Base-by-base conservation (phyloP, 176 grass and related monocot genomes). In the Sorghum bicolor region DNA sequence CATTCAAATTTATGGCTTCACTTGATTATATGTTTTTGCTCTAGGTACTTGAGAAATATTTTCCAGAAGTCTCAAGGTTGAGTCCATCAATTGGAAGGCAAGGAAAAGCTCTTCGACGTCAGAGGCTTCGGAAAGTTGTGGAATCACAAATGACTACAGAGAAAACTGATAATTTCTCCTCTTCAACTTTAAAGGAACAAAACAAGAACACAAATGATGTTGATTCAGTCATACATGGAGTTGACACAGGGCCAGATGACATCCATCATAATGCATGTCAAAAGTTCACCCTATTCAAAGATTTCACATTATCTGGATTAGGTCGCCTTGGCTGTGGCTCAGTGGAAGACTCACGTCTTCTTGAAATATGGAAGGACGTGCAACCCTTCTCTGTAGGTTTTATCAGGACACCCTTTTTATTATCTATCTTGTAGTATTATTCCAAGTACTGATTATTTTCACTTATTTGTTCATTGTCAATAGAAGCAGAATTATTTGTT, bases 71-170 rank as follows among this genome's bases (percentile, higher is more conserved):
- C 69, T 81, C 83, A 83, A 90, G 55, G 82, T 90, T 80, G 77
- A 96, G 84, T 57, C 96, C 89, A 81, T 99, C 96, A 69, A 96
- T 99, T 79, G 96, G 89, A 77, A 90, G 93, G 62, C 89, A 96
- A 88, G 96, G 93, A 79, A 99, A 96, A 93, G 89, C 96, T 87
- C 80, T 99, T 60, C 82, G 86, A 24, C 86, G 86, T 44, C 96
- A 85, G 86, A 92, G 79, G 74, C 80, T 89, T 73, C 48, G 45
- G 65, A 94, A 88, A 79, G 82, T 89, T 87, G 39, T 94, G 76
- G 91, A 96, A 86, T 92, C 88, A 33, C 75, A 81, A 15, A 77
- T 76, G 57, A 67, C 30, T 73, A 74, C 22, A 52, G 15, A 72
- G 20, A 72, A 64, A 86, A 64, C 1, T 41, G 72, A 61, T 31